These are phyloP conservation scores for Halenospora varia DNA, from an alignment of 495 filamentous ascomycete genomes.

Conservation along the genomic window DNA sequence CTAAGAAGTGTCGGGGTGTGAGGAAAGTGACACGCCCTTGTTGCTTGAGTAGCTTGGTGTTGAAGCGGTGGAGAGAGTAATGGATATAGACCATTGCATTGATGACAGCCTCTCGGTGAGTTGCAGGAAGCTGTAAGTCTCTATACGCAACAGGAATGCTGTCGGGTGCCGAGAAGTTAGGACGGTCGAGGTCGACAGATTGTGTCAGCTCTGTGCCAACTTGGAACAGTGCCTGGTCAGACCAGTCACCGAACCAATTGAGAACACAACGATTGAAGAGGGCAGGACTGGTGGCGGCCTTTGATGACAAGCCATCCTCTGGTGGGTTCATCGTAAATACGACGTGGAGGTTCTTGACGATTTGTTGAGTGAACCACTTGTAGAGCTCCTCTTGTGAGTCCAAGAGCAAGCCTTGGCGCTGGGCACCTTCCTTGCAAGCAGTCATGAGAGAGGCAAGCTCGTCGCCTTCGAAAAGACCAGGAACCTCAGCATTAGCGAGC, in stretches of 20 bases:
- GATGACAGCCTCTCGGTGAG: conserved; percentile 84
- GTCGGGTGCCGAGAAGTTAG: conserved; percentile 81
- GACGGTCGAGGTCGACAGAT: conserved; percentile 86
- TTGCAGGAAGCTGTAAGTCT: conserved; percentile 76
- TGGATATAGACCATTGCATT: conserved; percentile 99
- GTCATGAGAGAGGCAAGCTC: conserved; percentile 97
- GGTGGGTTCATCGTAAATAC: conserved; percentile 99
- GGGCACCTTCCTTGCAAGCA: conserved; percentile 94
- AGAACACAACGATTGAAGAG: conserved; percentile 98
- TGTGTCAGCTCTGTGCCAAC: conserved; percentile 94
- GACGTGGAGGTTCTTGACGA: conserved; percentile 97
- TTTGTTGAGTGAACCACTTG: conserved; percentile 99
- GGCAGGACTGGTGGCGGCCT: conserved; percentile 94
- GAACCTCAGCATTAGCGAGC: conserved; percentile 95
- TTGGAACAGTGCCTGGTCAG: conserved; percentile 97
- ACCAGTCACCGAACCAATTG: conserved; percentile 99
- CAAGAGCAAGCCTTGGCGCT: conserved; percentile 88
- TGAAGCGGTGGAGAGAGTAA: conserved; percentile 88
- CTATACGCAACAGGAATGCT: conserved; percentile 89
- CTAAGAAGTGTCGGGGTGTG: conserved; percentile 93
- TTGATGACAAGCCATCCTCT: conserved; percentile 88
- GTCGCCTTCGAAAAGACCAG: conserved; percentile 96
- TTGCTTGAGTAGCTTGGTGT: conserved; percentile 81
- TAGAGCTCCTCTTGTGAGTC: conserved; percentile 98
- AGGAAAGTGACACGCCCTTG: conserved; percentile 88